phyloP scores from a whole-genome alignment of 2,329 filamentous ascomycete genomes.

The Xylariaceae sp. region DNA sequence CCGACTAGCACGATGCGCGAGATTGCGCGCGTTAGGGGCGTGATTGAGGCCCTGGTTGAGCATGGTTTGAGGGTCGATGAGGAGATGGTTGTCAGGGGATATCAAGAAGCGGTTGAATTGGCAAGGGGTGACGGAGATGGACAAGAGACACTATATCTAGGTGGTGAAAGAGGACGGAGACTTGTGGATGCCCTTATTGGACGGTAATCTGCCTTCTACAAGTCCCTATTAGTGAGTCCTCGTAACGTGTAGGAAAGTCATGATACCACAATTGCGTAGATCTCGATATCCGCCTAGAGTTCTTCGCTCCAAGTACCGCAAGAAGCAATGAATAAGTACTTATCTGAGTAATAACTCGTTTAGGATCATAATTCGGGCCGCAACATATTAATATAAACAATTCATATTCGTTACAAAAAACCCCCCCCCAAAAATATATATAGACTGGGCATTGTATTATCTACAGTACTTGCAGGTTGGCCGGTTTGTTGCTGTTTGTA shows the following conservation, averaged over 20 bases:
- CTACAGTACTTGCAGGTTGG: too few relatives aligned
- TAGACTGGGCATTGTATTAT: too few relatives aligned
- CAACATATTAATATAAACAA: too few relatives aligned
- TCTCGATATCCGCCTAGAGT: background rate
- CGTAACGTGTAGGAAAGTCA: constrained; percentile 2
- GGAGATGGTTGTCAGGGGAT: constrained; percentile 82
- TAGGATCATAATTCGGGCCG: too few relatives aligned
- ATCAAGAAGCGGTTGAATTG: constrained; percentile 80
- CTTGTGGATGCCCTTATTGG: constrained; percentile 52
- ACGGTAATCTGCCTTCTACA: constrained; percentile 33
- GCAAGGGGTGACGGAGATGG: constrained; percentile 63
- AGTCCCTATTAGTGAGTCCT: too few relatives aligned
- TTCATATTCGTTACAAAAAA: too few relatives aligned
- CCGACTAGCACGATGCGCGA: constrained; percentile 78
- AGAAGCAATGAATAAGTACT: too few relatives aligned
- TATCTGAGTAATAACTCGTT: too few relatives aligned
- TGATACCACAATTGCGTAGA: constrained; percentile 19
- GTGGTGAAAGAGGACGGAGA: constrained; percentile 60
- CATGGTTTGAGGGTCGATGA: constrained; percentile 86
- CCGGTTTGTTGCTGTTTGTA: too few relatives aligned
- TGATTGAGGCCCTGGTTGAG: constrained; percentile 83
- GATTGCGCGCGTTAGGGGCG: constrained; percentile 82
- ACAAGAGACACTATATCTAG: constrained; percentile 65
- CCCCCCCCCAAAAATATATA: too few relatives aligned
- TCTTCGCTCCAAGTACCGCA: too few relatives aligned